These are phyloP conservation scores for Jimgerdemannia lactiflua DNA, from an alignment of 192 early-diverging fungal genomes.

Conservation along the genomic window DNA sequence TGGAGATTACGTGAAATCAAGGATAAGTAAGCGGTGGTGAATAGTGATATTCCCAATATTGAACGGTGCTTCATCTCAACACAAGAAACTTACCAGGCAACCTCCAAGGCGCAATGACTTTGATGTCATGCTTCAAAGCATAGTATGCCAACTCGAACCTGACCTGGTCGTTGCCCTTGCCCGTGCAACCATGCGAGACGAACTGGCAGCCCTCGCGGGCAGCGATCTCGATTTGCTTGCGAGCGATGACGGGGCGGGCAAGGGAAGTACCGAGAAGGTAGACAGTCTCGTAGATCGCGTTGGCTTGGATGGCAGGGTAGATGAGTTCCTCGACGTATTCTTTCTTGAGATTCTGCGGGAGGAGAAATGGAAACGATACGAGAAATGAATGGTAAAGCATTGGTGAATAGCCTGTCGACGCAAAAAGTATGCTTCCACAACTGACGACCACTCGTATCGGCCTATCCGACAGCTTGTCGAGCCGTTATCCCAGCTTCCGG, in stretches of 20 bases:
- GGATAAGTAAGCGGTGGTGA: not conserved
- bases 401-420: not conserved
- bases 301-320: slow-evolving; percentile 91
- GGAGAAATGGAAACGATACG: not conserved
- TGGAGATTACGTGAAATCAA: not conserved
- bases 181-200: slow-evolving; percentile 99
- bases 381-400: not conserved
- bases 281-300: slow-evolving; percentile 93
- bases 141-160: slow-evolving; percentile 99
- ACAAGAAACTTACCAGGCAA: slow-evolving; percentile 62
- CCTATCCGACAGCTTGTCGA: too few relatives aligned
- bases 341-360: slow-evolving; percentile 77
- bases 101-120: slow-evolving; percentile 98
- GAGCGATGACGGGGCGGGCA: slow-evolving; percentile 95
- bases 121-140: slow-evolving; percentile 88
- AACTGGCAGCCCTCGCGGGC: slow-evolving; percentile 89
- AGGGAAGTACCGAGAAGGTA: slow-evolving; percentile 98
- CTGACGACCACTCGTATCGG: too few relatives aligned
- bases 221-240: slow-evolving; percentile 90
- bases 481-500: too few relatives aligned
- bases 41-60: not conserved
- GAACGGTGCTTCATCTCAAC: not conserved
- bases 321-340: slow-evolving; percentile 94
- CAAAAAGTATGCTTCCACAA: too few relatives aligned
- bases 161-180: slow-evolving; percentile 99